Evolutionary conservation across 176 grass and related monocot species (phyloP), one percentile per base, ranked within the genome.

Genomic region (Eragrostis curvula): DNA sequence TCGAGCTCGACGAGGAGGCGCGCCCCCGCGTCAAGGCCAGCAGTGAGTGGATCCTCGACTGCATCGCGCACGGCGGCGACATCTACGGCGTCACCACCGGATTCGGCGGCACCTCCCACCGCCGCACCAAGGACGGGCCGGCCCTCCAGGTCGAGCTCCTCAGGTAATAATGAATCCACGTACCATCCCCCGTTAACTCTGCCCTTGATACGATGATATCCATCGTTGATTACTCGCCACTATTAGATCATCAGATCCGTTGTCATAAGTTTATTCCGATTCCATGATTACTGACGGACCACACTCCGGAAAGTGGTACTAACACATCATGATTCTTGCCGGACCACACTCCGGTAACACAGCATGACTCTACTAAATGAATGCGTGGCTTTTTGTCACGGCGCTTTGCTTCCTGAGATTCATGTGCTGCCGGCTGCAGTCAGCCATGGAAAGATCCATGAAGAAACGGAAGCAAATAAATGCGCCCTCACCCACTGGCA

Each of bases 41-140:
- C 78, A 98, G 86, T 74, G 88, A 88, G 41, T 95, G 96, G 96
- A 90, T 98, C 76, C 62, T 98, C 66, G 87, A 88, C 63, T 92
- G 96, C 81, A 51, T 98, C 90, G 81, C 75, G 12, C 80, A 90
- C 23, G 96, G 96, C 52, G 94, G 89, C 59, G 96, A 98, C 81
- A 94, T 94, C 88, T 98, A 98, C 62, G 96, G 96, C 39, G 92
- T 98, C 66, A 98, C 96, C 64, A 98, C 96, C 20, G 96, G 96
- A 3, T 98, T 98, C 68, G 96, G 96, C 1, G 96, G 92, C 72
- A 98, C 96, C 27, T 98, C 92, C 10, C 96, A 98, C 86, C 78
- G 96, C 18, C 87, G 96, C 52, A 98, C 96, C 69, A 94, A 93
- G 96, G 86, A 98, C 80, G 93, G 96, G 18, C 86, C 83, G n/a